These are phyloP conservation scores for Aspergillus calidoustus DNA, from an alignment of 2,329 filamentous ascomycete species.

Conservation along the genomic window DNA sequence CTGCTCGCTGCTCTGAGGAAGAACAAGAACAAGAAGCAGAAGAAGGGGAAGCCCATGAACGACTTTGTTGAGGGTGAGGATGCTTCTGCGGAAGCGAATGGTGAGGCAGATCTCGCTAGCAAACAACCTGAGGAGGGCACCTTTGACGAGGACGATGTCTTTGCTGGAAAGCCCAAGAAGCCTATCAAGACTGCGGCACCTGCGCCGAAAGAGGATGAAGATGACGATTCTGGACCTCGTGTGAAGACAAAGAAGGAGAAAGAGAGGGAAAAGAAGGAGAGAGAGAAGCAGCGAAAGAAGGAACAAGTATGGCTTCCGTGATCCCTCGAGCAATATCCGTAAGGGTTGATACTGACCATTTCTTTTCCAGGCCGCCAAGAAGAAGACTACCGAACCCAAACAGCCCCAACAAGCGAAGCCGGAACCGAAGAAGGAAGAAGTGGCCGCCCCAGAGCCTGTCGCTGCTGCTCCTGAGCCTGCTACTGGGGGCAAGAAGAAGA, in stretches of 20 bases:
- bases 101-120: conserved; percentile 54
- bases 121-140: conserved; percentile 82
- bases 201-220: conserved; percentile 49
- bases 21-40: conserved; percentile 84
- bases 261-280: conserved; percentile 96
- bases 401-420: conserved; percentile 23
- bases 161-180: conserved; percentile 65
- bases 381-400: conserved; percentile 65
- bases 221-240: conserved; percentile 63
- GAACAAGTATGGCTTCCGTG: conserved; percentile 71
- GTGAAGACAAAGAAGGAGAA: conserved; percentile 98
- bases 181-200: conserved; percentile 54
- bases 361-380: conserved; percentile 71
- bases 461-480: conserved; percentile 42
- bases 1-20: conserved; percentile 81
- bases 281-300: conserved; percentile 98
- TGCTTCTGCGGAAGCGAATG: conserved; percentile 48
- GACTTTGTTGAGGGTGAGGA: conserved; percentile 75
- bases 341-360: conserved; percentile 5
- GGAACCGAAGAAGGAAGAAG: conserved; percentile 54
- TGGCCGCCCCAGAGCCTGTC: conserved; percentile 45
- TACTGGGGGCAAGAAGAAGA: conserved; percentile 80
- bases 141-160: conserved; percentile 84
- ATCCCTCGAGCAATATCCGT: conserved; percentile 3
- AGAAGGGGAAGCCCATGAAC: conserved; percentile 77